Evolutionary conservation across 306 rosid genomes (phyloP), one percentile per base, ranked within the genome.

Genomic region (Adenanthera pavonina): DNA sequence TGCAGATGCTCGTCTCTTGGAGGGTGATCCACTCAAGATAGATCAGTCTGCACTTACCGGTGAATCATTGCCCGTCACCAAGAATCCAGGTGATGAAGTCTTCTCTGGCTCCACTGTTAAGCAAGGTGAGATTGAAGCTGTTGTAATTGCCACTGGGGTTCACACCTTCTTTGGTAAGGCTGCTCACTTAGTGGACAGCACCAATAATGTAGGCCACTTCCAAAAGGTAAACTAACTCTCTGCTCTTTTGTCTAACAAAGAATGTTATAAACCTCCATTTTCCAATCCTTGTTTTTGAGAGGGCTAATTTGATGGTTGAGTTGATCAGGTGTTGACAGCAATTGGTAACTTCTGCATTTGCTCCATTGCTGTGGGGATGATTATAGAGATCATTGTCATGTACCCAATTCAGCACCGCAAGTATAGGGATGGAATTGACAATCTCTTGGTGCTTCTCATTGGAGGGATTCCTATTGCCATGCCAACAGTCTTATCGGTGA

Each of bases 161-260:
- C 95, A 89, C 81, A 90, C 97, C 59, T 92, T 92, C 88, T 92
- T 92, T 35, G 97, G 97, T 52, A 92, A 92, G 83, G 97, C 97
- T 81, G 97, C 95, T 82, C 97, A 92, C 57, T 68, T 92, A 68
- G 97, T 92, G 25, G 97, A 92, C 74, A 89, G 88, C 87, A 92
- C 97, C 59, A 84, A 92, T 44, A 86, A 87, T 60, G 90, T 34
- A 38, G 97, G 97, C 0, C 97, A 92, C 75, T 92, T 92, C 83
- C 97, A 92, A 82, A 91, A 91, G 95, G 97, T 92, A 86, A 17
- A 15, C 35, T 20, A 69, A 48, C 1, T 49, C 75, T 43, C 19
- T 47, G 64, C 43, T 43, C 66, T 61, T 36, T 1, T 38, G 46
- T 41, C 5, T 41, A 25, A 25, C 30, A 25, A 4, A 41, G 46